Base-by-base conservation (phyloP, 1,139 yeast species). In the Protomyces pachydermus region DNA sequence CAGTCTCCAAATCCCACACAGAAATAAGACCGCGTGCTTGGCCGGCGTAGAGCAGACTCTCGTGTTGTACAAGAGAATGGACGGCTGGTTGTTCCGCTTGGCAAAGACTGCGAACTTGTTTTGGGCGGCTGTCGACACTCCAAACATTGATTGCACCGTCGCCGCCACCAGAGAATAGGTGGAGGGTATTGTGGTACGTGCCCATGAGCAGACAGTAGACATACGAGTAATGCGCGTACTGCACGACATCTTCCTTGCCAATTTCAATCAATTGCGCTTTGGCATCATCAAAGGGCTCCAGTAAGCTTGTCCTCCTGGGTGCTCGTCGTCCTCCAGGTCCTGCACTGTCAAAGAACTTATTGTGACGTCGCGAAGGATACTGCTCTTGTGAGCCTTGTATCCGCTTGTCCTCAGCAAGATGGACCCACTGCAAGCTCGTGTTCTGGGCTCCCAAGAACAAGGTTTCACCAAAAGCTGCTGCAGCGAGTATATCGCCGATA, bases 151-250 rank as follows among this genome's bases (percentile, higher is more conserved):
- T 82, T 1, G 82, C 72, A 0, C 98, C 98, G 75, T 93, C 98
- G 58, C 98, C 98, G 60, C 97, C 96, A 38, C 96, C 95, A 3
- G 87, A 80, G 3, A 85, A 75, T 5, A 86, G 72, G 9, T 77
- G 72, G 53, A 81, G 81, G 3, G 75, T 71, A 56, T 70, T 73
- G n/a, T 72, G 72, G 32, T 25, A 50, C 14, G 25, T 23, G 51
- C 60, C 69, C 66, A 71, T 75, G 54, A 60, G 63, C 48, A 56
- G 61, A 32, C 51, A 54, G 54, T 45, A 90, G 16, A 93, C 85
- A 71, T 88, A 91, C 6, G 98, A 96, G 72, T 88, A 84, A 73
- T 93, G 98, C 1, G 98, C 97, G 75, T 89, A 93, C 12, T 85
- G 79, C 1, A 88, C 80, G 46, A 84, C 81, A 70, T 90, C 86